Evolutionary conservation across 495 filamentous ascomycete genomes (phyloP).

Genomic region (Umbilicaria muhlenbergii): DNA sequence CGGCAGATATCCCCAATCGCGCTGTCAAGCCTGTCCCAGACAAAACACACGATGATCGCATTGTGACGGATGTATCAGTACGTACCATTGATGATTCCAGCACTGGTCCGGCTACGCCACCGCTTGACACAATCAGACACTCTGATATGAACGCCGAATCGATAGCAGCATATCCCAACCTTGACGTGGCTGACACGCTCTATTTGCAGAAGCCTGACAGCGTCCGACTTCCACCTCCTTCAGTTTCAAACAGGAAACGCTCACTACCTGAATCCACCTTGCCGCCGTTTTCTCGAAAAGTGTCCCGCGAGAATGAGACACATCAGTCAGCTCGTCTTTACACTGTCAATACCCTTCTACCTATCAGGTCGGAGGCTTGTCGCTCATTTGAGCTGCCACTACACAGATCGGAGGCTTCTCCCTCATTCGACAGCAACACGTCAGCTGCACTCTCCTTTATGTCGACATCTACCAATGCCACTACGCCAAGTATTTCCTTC

Average conservation of each 20-base stretch:
- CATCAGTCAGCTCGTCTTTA: background rate
- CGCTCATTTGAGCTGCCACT: constrained; percentile 3
- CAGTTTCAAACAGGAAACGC: background rate
- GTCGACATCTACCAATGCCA: constrained; percentile 3
- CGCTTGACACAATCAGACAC: background rate
- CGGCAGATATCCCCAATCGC: too few species aligned
- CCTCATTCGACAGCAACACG: constrained; percentile 1
- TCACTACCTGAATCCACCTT: background rate
- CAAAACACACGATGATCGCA: too few species aligned
- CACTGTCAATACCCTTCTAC: background rate
- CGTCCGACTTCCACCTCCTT: too few species aligned
- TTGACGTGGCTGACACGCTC: too few species aligned
- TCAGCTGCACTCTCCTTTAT: constrained; percentile 6
- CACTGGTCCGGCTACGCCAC: constrained; percentile 7
- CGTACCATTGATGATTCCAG: background rate
- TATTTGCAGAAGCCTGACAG: too few species aligned
- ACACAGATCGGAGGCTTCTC: background rate
- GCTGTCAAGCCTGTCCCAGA: too few species aligned
- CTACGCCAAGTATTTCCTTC: constrained; percentile 13
- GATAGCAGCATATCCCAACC: too few species aligned
- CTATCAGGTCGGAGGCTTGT: background rate
- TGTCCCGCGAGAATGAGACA: background rate
- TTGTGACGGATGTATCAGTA: too few species aligned
- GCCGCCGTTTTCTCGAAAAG: constrained; percentile 1
- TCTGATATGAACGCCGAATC: too few species aligned